Evolutionary conservation across 768 basidiomycete genomes (phyloP).

Genomic region (Lactarius quietus): DNA sequence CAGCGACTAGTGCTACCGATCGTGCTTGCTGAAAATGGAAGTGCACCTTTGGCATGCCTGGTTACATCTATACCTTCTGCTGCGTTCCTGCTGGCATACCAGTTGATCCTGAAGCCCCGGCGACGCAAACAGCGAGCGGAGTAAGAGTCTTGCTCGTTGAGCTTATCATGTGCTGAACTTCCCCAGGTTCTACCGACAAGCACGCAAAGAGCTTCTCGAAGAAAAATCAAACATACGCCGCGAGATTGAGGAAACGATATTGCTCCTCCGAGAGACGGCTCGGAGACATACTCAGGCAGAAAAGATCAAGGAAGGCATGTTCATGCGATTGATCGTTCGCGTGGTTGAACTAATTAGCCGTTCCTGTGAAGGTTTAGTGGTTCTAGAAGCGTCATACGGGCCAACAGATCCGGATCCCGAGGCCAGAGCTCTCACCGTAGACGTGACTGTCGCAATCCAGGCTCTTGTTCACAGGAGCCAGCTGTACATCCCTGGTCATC

Average conservation of each 20-base stretch:
- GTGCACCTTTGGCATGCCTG: constrained; percentile 47
- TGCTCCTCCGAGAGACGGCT: constrained; percentile 65
- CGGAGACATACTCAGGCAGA: constrained; percentile 61
- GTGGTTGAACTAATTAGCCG: constrained; percentile 6
- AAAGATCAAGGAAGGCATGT: constrained; percentile 60
- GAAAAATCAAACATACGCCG: constrained; percentile 58
- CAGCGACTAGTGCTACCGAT: constrained; percentile 59
- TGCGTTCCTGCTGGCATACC: constrained; percentile 50
- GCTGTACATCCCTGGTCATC: constrained; percentile 69
- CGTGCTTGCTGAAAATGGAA: constrained; percentile 47
- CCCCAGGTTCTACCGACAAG: constrained; percentile 60
- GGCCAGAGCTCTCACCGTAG: constrained; percentile 49
- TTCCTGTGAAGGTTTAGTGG: constrained; percentile 58
- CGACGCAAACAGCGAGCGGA: constrained; percentile 49
- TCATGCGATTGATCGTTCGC: constrained; percentile 13
- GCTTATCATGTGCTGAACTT: constrained; percentile 15
- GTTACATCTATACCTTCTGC: constrained; percentile 55
- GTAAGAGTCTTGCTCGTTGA: constrained; percentile 37
- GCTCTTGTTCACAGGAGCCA: constrained; percentile 76
- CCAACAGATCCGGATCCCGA: constrained; percentile 38
- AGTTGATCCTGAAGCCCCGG: constrained; percentile 53
- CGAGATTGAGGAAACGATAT: constrained; percentile 59
- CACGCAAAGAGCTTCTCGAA: constrained; percentile 59
- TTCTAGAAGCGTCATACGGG: constrained; percentile 73
- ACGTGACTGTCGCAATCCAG: constrained; percentile 81